Evolutionary conservation across 371 early-diverging fungal genomes (phyloP).

Genomic region (Mortierella polycephala): DNA sequence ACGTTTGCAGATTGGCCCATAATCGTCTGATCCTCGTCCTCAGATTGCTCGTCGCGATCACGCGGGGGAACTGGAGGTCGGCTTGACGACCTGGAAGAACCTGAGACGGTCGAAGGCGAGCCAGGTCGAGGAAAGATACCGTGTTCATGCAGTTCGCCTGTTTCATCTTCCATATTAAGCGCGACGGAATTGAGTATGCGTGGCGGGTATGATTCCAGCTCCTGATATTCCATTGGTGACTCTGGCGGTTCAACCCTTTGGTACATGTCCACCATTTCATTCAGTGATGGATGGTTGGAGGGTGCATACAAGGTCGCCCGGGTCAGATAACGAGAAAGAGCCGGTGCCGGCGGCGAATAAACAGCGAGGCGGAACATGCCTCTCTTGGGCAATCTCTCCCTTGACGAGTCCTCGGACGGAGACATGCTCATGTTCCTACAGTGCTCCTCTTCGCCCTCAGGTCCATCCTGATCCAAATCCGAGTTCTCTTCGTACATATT

Average conservation of each 20-base stretch:
- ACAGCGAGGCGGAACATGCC: slow-evolving; percentile 26
- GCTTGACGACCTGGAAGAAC: slow-evolving; percentile 22
- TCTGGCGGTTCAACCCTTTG: slow-evolving; percentile 11
- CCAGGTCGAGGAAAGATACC: neutral
- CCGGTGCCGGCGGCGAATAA: slow-evolving; percentile 16
- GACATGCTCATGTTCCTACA: slow-evolving; percentile 18
- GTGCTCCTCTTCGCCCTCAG: slow-evolving; percentile 29
- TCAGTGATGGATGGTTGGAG: neutral
- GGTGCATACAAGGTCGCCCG: slow-evolving; percentile 29
- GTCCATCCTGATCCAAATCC: neutral
- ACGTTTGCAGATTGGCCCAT: neutral
- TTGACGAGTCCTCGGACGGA: neutral
- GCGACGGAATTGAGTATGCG: neutral
- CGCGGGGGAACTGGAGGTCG: slow-evolving; percentile 18
- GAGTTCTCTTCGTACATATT: slow-evolving; percentile 22
- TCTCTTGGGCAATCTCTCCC: slow-evolving; percentile 13
- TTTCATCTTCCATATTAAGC: slow-evolving; percentile 5
- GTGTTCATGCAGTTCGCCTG: neutral
- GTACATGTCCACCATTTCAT: slow-evolving; percentile 36
- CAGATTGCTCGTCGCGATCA: slow-evolving; percentile 29
- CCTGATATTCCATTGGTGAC: slow-evolving; percentile 5
- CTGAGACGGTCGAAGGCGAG: slow-evolving; percentile 10
- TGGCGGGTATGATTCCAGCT: neutral
- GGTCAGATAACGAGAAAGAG: slow-evolving; percentile 8
- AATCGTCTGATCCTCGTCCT: slow-evolving; percentile 31